Base-by-base conservation (phyloP, 2,329 filamentous ascomycete genomes). In the Aspergillus novofumigatus region DNA sequence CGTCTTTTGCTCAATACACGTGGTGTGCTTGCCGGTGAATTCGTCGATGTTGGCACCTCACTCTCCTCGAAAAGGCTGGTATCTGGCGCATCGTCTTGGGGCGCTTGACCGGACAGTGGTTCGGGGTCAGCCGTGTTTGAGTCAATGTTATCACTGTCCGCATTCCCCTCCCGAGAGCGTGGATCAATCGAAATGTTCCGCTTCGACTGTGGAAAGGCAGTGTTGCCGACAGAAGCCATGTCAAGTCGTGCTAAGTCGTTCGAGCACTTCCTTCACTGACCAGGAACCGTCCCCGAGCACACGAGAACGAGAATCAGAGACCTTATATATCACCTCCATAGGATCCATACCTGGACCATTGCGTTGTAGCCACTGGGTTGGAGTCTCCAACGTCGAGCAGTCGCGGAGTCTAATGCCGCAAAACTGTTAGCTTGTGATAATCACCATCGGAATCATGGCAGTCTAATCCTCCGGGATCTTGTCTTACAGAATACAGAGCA, bases 161-260 rank as follows among this genome's bases (percentile, higher is more conserved):
- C 35, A 29, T 50, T 51, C 7, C 57, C 38, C 29, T 53, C 54
- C 28, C 59, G 47, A 28, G 60, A 49, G 17, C 57, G 47, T 23
- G 65, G 45, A 25, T 61, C 61, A 23, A 64, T n/a, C 4, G 62
- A 54, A 26, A 62, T 49, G 52, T 66, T 64, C 52, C 64, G 61
- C 25, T 65, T 65, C 53, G 61, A 53, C 44, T 61, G 62, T 51
- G 60, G 53, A 48, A 63, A 59, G 53, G 62, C 55, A 55, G 64
- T 59, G 56, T 59, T 56, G 23, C 57, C 58, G 52, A 60, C 54
- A 41, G 63, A 65, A 58, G 61, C 63, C 64, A 67, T 51, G n/a
- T 67, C 29, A 55, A 55, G 32, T 17, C 11, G 26, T 20, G 41
- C 23, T 26, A 4, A n/a, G 23, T 25, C 8, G 20, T 20, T 17